phyloP scores from a whole-genome alignment of 768 basidiomycete genomes.

The Macrolepiota fuliginosa region DNA sequence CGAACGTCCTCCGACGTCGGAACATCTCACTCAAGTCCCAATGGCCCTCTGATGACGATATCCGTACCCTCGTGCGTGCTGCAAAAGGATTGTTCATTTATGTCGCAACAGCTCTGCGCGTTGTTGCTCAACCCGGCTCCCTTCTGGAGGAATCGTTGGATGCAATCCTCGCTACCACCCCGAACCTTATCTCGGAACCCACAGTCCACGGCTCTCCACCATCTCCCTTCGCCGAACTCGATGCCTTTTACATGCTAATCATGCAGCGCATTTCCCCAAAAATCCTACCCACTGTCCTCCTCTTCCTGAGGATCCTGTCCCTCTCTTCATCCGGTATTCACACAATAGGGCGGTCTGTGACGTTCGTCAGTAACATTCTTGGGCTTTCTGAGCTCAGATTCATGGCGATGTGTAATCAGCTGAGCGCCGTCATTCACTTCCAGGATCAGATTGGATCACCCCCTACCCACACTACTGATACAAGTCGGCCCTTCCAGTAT shows the following conservation, averaged over 20 bases:
- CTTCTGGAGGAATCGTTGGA: not conserved
- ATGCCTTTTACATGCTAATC: conserved; percentile 15
- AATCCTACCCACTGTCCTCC: conserved; percentile 31
- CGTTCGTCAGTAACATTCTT: not conserved
- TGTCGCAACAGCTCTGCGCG: conserved; percentile 23
- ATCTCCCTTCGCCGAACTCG: conserved; percentile 10
- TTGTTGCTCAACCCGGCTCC: conserved; percentile 18
- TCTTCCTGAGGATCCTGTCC: conserved; percentile 15
- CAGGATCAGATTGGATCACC: not conserved
- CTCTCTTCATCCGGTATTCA: not conserved
- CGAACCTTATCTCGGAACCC: not conserved
- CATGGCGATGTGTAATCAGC: not conserved
- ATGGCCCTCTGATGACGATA: conserved; percentile 14
- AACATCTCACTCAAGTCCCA: not conserved
- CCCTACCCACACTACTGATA: not conserved
- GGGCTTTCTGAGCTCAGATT: not conserved
- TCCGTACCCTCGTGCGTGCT: conserved; percentile 16
- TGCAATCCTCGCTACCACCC: not conserved
- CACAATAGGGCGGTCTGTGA: not conserved
- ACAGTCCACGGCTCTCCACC: not conserved
- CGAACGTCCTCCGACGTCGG: not conserved
- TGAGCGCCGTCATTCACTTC: not conserved
- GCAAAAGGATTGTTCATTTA: conserved; percentile 26
- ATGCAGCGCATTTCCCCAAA: conserved; percentile 15
- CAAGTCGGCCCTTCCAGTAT: not conserved